Evolutionary conservation across 2,329 filamentous ascomycete genomes (phyloP).

Genomic region (Xylariaceae sp.): DNA sequence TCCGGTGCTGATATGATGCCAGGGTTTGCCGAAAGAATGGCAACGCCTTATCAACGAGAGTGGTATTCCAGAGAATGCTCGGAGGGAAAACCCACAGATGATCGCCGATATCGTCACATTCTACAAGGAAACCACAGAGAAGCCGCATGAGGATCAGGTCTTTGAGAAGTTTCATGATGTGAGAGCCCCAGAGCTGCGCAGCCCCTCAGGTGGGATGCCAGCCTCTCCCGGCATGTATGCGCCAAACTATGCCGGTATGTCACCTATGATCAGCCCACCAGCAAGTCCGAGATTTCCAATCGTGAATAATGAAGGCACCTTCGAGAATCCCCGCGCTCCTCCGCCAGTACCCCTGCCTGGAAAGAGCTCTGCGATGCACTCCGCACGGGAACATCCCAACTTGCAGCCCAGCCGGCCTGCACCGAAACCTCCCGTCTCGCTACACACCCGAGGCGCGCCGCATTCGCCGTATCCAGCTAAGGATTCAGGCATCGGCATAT

Average conservation of each 20-base stretch:
- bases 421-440: conserved; percentile 77
- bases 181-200: conserved; percentile 58
- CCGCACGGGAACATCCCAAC: conserved; percentile 55
- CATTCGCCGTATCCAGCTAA: conserved; percentile 60
- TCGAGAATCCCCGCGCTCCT: conserved; percentile 93
- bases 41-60: conserved; percentile 93
- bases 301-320: conserved; percentile 87
- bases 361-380: conserved; percentile 45
- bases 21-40: conserved; percentile 98
- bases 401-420: conserved; percentile 82
- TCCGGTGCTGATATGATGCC: conserved; percentile 20
- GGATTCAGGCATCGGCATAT: conserved; percentile 66
- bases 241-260: conserved; percentile 59
- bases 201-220: conserved; percentile 48
- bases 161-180: conserved; percentile 97
- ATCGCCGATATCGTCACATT: conserved; percentile 96
- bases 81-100: conserved; percentile 92
- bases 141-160: conserved; percentile 78
- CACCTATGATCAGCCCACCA: conserved; percentile 73
- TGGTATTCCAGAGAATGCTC: conserved; percentile 93
- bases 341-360: conserved; percentile 76
- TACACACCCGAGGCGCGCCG: conserved; percentile 60
- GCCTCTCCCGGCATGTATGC: conserved; percentile 57
- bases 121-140: conserved; percentile 91
- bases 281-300: conserved; percentile 83